Evolutionary conservation across 1,284 basidiomycete genomes (phyloP).

Genomic region (Cutaneotrichosporon curvatum): DNA sequence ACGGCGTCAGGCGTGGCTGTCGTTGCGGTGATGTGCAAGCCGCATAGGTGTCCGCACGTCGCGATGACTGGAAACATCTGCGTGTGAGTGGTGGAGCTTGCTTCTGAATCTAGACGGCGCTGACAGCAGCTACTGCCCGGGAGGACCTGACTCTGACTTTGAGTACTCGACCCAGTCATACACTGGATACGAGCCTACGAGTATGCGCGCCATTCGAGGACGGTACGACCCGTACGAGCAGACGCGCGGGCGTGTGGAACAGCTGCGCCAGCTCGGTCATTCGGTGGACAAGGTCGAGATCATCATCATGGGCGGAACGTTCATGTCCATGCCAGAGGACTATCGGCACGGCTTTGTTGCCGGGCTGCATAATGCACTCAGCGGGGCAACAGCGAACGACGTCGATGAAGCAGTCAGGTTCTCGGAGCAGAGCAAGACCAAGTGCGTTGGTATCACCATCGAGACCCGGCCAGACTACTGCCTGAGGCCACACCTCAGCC

Average conservation of each 20-base stretch:
- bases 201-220: conserved; percentile 96
- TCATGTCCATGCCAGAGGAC: conserved; percentile 98
- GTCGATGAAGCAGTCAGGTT: conserved; percentile 98
- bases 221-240: conserved; percentile 99
- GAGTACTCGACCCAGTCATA: conserved; percentile 99
- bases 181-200: conserved; percentile 94
- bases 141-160: conserved; percentile 98
- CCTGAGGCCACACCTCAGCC: conserved; percentile 89
- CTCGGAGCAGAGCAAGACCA: conserved; percentile 94
- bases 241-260: conserved; percentile 87
- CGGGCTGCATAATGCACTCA: conserved; percentile 93
- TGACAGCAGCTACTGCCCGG: conserved; percentile 81
- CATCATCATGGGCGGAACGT: conserved; percentile 98
- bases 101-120: background rate
- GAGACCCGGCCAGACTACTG: conserved; percentile 99
- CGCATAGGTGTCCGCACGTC: conserved; percentile 98
- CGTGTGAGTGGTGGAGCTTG: conserved; percentile 56
- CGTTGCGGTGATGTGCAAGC: conserved; percentile 99
- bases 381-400: conserved; percentile 85
- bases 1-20: conserved; percentile 98
- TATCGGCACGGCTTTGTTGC: conserved; percentile 92
- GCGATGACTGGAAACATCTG: conserved; percentile 99
- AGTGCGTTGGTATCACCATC: conserved; percentile 98
- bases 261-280: conserved; percentile 88
- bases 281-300: conserved; percentile 99